Base-by-base conservation (phyloP, 495 filamentous ascomycete genomes). In the Podospora pseudoanserina region DNA sequence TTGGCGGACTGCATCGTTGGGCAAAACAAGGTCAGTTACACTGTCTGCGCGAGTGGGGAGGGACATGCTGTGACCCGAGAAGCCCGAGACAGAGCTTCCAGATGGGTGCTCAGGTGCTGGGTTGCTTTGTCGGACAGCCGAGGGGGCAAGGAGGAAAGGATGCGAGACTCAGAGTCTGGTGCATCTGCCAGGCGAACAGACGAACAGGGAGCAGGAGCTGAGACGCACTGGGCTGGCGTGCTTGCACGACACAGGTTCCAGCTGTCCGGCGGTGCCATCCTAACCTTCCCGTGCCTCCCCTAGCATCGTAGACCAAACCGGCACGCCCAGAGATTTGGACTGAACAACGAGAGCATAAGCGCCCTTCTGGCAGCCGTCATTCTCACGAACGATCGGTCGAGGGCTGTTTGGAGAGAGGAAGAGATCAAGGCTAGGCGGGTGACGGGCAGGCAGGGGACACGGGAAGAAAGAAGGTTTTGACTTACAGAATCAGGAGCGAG, bases 1-100 rank as follows among this genome's bases (percentile, higher is more conserved):
- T 68, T 62, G 70, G 72, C 60, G 60, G 62, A 64, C 74, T 76
- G 72, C 74, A 76, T 74, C 63, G 65, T 28, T 30, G 55, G 44
- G 60, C 64, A 61, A 61, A 54, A 55, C 23, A 66, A 66, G 32
- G 60, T 73, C 63, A 73, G 68, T 63, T 60, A 65, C 27, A 57
- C 65, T 63, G 54, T 26, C 34, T 49, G 53, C 61, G 65, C 39
- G 60, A 63, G 69, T 74, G 53, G 23, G 58, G 23, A 32, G 19
- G 0, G 26, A 26, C 58, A 60, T 63, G 66, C 30, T 28, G 64
- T 69, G 62, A 66, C 30, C 32, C 63, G 59, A 64, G 63, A 63
- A 60, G 39, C 55, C 23, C 58, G 65, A 20, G 44, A 61, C 54
- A 44, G 56, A 39, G 60, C 64, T 61, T 64, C 65, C 34, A 26